Percentiles rank a stretch among this genome's conserved stretches.
phyloP scores from a whole-genome alignment of 129 eudicot genomes.

The Flaveria brownii region DNA sequence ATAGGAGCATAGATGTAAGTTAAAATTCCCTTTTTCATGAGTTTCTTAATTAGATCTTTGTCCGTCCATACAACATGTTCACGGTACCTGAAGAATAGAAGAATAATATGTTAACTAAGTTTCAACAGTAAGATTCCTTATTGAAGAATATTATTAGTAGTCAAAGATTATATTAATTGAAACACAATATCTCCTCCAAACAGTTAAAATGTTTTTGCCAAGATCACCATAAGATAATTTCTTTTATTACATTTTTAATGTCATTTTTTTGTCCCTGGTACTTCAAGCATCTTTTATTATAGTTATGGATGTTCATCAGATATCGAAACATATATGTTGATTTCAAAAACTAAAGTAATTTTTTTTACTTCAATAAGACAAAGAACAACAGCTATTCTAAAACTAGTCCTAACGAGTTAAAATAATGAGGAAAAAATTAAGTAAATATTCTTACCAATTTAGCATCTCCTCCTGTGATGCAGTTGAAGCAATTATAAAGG shows the following conservation, averaged over 20 bases:
- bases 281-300: not conserved
- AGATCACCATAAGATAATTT: not conserved
- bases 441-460: slow-evolving; percentile 33
- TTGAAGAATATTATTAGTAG: not conserved
- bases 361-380: slow-evolving; percentile 6
- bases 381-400: not conserved
- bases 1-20: slow-evolving; percentile 66
- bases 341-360: not conserved
- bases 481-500: slow-evolving; percentile 60
- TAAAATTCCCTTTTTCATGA: slow-evolving; percentile 48
- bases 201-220: too few species aligned
- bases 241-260: not conserved
- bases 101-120: not conserved
- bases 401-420: not conserved
- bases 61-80: slow-evolving; percentile 64
- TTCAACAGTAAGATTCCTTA: not conserved
- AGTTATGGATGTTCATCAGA: not conserved
- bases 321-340: not conserved
- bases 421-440: not conserved
- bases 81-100: slow-evolving; percentile 41
- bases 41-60: slow-evolving; percentile 40
- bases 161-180: not conserved
- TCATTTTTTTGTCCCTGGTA: not conserved
- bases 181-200: not conserved
- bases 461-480: slow-evolving; percentile 55